Conservation (phyloP, 192 early-diverging fungal species). For the Thoreauomyces humboldtii region DNA sequence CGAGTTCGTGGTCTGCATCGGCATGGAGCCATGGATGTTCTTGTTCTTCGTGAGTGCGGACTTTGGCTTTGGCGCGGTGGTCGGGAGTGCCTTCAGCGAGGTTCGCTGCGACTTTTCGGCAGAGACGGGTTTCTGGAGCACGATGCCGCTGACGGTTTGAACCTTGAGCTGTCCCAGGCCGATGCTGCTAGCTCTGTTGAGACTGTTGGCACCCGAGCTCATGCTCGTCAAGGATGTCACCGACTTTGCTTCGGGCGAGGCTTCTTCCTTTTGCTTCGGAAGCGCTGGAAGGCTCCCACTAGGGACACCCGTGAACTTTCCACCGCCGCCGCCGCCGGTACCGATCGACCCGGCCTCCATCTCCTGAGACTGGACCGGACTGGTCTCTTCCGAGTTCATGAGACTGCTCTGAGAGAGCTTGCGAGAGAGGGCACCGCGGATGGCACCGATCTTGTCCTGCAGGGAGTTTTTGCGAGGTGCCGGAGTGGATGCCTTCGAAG, state of each 20-base stretch:
- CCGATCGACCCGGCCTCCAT: neutral
- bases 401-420: slow-evolving; percentile 12
- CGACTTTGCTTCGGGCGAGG: neutral
- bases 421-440: slow-evolving; percentile 7
- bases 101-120: neutral
- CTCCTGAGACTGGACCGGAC: too few relatives aligned
- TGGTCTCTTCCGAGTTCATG: neutral
- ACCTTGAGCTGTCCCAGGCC: neutral
- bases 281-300: neutral
- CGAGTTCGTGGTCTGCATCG: neutral
- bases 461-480: slow-evolving; percentile 18
- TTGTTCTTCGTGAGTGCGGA: slow-evolving; percentile 13
- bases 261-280: too few relatives aligned
- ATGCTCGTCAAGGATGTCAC: neutral
- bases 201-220: too few relatives aligned
- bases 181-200: neutral
- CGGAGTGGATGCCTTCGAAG: neutral
- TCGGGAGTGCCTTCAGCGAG: neutral
- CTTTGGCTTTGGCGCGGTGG: neutral
- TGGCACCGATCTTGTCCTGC: slow-evolving; percentile 21
- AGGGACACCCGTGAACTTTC: neutral
- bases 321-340: neutral
- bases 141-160: too few relatives aligned
- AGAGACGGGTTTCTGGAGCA: neutral
- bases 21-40: slow-evolving; percentile 9